These are phyloP conservation scores for Meira miltonrushii DNA, from an alignment of 1,284 basidiomycete species.

Conservation along the genomic window DNA sequence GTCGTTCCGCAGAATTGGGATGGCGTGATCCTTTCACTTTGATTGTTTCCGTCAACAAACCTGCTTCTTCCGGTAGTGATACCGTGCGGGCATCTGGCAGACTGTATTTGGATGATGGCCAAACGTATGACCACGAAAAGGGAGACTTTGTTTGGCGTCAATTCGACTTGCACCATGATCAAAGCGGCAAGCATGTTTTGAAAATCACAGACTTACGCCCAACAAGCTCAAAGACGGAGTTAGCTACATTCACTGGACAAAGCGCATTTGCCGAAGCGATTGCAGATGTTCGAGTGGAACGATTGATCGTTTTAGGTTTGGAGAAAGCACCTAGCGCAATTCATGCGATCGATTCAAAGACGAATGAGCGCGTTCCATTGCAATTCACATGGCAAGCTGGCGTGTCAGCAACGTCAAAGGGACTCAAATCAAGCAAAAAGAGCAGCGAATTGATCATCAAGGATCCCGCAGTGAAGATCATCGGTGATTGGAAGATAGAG, in stretches of 20 bases:
- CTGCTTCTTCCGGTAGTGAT: conserved; percentile 13
- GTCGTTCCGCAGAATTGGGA: conserved; percentile 81
- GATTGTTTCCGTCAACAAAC: conserved; percentile 69
- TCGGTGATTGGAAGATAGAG: conserved; percentile 37
- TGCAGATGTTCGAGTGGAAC: conserved; percentile 39
- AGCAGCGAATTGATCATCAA: conserved; percentile 40
- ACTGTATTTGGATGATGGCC: conserved; percentile 92
- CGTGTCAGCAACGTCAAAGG: conserved; percentile 9
- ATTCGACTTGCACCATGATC: conserved; percentile 17
- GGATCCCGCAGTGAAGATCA: conserved; percentile 34
- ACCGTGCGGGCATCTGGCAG: conserved; percentile 64
- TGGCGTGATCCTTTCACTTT: conserved; percentile 89
- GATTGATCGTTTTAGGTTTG: conserved; percentile 43
- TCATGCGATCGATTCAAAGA: neutral
- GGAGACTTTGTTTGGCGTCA: conserved; percentile 69
- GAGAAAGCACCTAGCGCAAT: conserved; percentile 14
- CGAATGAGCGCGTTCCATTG: conserved; percentile 4
- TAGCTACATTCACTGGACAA: neutral
- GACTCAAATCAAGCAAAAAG: conserved; percentile 15
- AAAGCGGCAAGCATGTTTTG: neutral
- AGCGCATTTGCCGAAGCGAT: conserved; percentile 40
- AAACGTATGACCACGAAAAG: conserved; percentile 69
- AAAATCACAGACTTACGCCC: neutral
- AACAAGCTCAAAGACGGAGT: neutral
- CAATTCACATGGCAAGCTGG: conserved; percentile 32